These are phyloP conservation scores for Phytophthora sp. DNA, from an alignment of 352 stramenopile genomes.

Conservation along the genomic window DNA sequence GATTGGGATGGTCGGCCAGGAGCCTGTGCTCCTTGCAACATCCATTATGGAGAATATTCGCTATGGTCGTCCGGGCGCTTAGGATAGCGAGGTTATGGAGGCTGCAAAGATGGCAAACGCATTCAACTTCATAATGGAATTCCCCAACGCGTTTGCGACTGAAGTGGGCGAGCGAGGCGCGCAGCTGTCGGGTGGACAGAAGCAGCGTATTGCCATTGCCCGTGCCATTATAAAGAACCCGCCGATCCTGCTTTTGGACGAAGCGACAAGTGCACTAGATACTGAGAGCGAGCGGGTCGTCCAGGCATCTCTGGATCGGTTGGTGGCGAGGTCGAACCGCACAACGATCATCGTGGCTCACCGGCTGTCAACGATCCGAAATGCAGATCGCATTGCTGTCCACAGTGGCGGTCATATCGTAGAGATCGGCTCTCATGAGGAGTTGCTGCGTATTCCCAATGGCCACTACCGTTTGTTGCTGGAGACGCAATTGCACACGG, in stretches of 20 bases:
- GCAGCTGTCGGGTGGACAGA: slow-evolving; percentile 94
- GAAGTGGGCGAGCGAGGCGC: slow-evolving; percentile 86
- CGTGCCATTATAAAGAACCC: slow-evolving; percentile 92
- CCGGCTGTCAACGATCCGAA: slow-evolving; percentile 93
- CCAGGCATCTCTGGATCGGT: slow-evolving; percentile 75
- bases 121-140: slow-evolving; percentile 91
- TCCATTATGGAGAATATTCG: slow-evolving; percentile 80
- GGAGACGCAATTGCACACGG: slow-evolving; percentile 34
- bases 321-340: slow-evolving; percentile 46
- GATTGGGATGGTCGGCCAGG: slow-evolving; percentile 92
- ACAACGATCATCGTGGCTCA: slow-evolving; percentile 96
- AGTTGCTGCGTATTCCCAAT: slow-evolving; percentile 77
- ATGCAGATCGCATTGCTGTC: slow-evolving; percentile 95
- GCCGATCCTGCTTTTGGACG: slow-evolving; percentile 88
- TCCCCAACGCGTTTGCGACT: slow-evolving; percentile 90
- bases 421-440: slow-evolving; percentile 92
- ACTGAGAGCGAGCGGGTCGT: slow-evolving; percentile 83
- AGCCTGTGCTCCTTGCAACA: slow-evolving; percentile 73
- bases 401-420: slow-evolving; percentile 91
- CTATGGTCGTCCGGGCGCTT: slow-evolving; percentile 49
- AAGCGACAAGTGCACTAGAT: slow-evolving; percentile 90
- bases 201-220: slow-evolving; percentile 93
- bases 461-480: slow-evolving; percentile 58
- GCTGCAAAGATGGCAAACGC: slow-evolving; percentile 87
- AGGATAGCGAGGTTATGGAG: slow-evolving; percentile 65